These are phyloP conservation scores for Wickerhamiella allomyrinae DNA, from an alignment of 805 yeast genomes.

Conservation along the genomic window DNA sequence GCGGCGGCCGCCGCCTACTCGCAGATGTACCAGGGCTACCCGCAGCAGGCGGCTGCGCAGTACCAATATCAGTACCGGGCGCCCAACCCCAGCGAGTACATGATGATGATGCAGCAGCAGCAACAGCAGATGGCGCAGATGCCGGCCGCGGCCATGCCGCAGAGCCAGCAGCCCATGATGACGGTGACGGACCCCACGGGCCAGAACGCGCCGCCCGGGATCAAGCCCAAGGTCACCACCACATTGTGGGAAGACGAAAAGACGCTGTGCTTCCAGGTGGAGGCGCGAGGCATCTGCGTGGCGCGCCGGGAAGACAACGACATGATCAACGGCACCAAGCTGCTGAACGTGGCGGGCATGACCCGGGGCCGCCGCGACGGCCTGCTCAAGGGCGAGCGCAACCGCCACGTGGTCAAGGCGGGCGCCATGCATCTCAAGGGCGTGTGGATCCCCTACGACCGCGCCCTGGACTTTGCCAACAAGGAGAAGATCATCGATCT, in stretches of 20 bases:
- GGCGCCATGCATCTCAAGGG: conserved; percentile 84
- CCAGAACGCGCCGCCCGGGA: conserved; percentile 27
- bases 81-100: conserved; percentile 3
- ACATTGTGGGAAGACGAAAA: conserved; percentile 89
- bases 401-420: conserved; percentile 67
- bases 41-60: not conserved
- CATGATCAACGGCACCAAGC: conserved; percentile 75
- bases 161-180: conserved; percentile 8
- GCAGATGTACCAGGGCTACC: not conserved
- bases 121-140: not conserved
- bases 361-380: conserved; percentile 82
- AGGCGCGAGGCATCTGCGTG: conserved; percentile 65
- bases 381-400: conserved; percentile 59
- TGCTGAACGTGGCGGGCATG: conserved; percentile 73
- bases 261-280: conserved; percentile 73
- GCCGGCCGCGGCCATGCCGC: conserved; percentile 2
- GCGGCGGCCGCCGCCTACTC: not conserved
- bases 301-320: conserved; percentile 75
- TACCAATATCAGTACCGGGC: not conserved
- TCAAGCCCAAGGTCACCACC: conserved; percentile 52
- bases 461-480: conserved; percentile 71
- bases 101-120: conserved; percentile 8
- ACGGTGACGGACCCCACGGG: conserved; percentile 28
- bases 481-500: conserved; percentile 58
- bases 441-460: conserved; percentile 79